Evolutionary conservation across 306 rosid species (phyloP).

Genomic region (Glycyrrhiza uralensis): DNA sequence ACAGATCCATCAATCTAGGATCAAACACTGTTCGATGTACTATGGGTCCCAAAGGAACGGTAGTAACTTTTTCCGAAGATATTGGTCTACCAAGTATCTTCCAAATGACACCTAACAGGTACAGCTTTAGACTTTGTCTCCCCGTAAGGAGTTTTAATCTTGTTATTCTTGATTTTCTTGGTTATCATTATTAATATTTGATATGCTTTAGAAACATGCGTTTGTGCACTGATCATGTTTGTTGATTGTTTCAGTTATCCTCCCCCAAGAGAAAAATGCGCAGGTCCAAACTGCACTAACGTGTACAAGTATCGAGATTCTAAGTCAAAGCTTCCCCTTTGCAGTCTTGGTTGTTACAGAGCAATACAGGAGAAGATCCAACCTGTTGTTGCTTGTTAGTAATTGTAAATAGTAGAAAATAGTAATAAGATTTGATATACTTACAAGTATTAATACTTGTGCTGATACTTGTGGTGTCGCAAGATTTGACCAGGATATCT

Average conservation of each 20-base stretch:
- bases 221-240: neutral
- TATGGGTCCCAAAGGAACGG: slow-evolving; percentile 45
- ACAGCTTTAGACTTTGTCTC: neutral
- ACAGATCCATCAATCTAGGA: slow-evolving; percentile 33
- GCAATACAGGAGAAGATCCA: slow-evolving; percentile 37
- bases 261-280: slow-evolving; percentile 60
- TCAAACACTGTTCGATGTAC: slow-evolving; percentile 50
- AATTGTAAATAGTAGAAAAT: neutral
- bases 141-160: neutral
- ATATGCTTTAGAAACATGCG: neutral
- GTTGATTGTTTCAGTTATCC: slow-evolving; percentile 52
- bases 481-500: neutral
- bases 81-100: slow-evolving; percentile 58
- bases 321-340: slow-evolving; percentile 60
- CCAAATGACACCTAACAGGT: slow-evolving; percentile 44
- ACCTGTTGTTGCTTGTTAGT: slow-evolving; percentile 31
- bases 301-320: slow-evolving; percentile 64
- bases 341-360: slow-evolving; percentile 62
- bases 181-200: neutral
- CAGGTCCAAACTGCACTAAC: slow-evolving; percentile 52
- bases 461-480: neutral
- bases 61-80: slow-evolving; percentile 51
- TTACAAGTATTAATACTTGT: no score
- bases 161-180: neutral
- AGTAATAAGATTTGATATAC: neutral